Evolutionary conservation across 192 early-diverging fungal genomes (phyloP).

Genomic region (Radiomyces spectabilis): DNA sequence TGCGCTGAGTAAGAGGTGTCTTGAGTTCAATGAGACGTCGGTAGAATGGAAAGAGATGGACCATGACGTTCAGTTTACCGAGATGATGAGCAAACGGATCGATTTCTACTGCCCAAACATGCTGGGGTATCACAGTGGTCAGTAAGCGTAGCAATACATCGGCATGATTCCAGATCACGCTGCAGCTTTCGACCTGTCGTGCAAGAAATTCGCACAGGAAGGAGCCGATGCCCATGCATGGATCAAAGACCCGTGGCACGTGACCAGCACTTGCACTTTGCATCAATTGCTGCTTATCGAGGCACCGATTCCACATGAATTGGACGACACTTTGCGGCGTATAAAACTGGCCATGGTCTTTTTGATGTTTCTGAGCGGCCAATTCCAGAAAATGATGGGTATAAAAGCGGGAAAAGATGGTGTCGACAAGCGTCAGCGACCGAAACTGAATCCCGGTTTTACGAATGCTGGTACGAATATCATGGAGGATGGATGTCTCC

Average conservation of each 20-base stretch:
- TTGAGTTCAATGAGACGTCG: conserved; percentile 19
- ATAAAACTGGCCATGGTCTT: conserved; percentile 58
- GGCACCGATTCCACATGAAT: conserved; percentile 48
- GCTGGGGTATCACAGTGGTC: conserved; percentile 24
- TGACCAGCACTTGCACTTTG: background rate
- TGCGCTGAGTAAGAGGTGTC: background rate
- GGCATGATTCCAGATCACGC: conserved; percentile 29
- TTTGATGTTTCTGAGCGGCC: conserved; percentile 45
- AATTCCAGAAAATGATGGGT: conserved; percentile 39
- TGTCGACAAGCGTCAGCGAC: conserved; percentile 25
- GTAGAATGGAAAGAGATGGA: conserved; percentile 40
- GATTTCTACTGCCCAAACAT: conserved; percentile 48
- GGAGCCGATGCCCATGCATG: conserved; percentile 47
- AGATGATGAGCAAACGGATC: conserved; percentile 44
- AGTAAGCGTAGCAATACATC: conserved; percentile 20
- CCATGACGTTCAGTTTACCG: conserved; percentile 37
- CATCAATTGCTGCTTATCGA: background rate
- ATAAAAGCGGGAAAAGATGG: conserved; percentile 39
- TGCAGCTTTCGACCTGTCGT: conserved; percentile 25
- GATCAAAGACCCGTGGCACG: conserved; percentile 34
- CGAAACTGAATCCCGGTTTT: conserved; percentile 2
- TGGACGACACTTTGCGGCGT: conserved; percentile 39
- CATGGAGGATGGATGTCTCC: background rate
- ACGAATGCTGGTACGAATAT: background rate
- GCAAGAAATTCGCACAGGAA: conserved; percentile 41